Base-by-base conservation (phyloP, 306 rosid genomes). In the Pterocarpus santalinus region DNA sequence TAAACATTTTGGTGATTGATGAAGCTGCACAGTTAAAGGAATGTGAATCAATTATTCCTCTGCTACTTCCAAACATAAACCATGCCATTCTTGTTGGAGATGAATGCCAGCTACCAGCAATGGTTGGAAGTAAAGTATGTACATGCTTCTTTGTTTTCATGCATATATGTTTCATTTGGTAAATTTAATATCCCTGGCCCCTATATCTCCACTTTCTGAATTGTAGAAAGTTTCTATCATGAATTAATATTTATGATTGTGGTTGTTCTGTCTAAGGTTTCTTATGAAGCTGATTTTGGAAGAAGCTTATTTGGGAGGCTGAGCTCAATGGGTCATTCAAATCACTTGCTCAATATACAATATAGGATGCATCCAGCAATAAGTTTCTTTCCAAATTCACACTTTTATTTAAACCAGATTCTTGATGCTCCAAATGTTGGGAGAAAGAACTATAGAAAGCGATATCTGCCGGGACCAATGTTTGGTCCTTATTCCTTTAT, bases 321-420 rank as follows among this genome's bases (percentile, higher is more conserved):
- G 38, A 85, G 84, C 85, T 76, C 56, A 2, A 16, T 83, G 84
- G 88, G 86, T 57, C 86, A 86, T 70, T 65, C 89, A 4, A 90
- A 84, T 57, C 89, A 90, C 79, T 86, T 94, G 67, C 89, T 94
- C 47, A 79, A 86, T 76, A 68, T 83, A 60, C 98, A 94, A 71
- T 94, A 94, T 83, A 80, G 98, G 73, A 94, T 94, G 98, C 95
- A 94, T 83, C 97, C 97, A 15, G 87, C 90, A 5, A 89, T 94
- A 63, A 91, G 95, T 72, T 84, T 38, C 15, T 94, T 94, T 75
- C 95, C 98, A 16, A 91, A 94, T 87, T 79, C 82, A 9, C 72
- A 65, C 34, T 91, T 91, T 69, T 94, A 94, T 83, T 6, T 43
- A 7, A 80, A 84, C 77, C 79, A 65, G 87, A 85, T 94, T 61